These are phyloP conservation scores for Perkinsus chesapeaki DNA, from an alignment of 169 alveolate species.

Conservation along the genomic window DNA sequence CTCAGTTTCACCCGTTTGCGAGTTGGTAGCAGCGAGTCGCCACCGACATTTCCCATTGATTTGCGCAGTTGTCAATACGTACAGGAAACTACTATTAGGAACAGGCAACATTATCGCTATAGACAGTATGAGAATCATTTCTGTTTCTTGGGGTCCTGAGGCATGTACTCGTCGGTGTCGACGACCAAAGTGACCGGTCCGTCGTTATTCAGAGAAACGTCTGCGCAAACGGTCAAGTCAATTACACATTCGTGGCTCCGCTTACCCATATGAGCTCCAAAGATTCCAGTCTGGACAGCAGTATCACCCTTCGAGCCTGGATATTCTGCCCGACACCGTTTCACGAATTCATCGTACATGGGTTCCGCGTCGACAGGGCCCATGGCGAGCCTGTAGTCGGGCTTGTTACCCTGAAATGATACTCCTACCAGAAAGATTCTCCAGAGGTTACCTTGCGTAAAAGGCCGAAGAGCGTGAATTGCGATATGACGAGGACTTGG, in stretches of 20 bases:
- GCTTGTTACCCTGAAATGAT: slow-evolving; percentile 77
- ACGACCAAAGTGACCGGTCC: slow-evolving; percentile 79
- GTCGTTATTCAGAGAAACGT: slow-evolving; percentile 64
- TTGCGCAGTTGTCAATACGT: too few relatives aligned
- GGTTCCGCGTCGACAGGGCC: slow-evolving; percentile 68
- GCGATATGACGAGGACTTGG: slow-evolving; percentile 66
- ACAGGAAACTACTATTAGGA: too few relatives aligned
- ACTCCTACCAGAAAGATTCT: too few relatives aligned
- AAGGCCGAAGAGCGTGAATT: slow-evolving; percentile 72
- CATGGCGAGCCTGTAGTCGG: slow-evolving; percentile 83
- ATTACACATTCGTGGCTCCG: background rate
- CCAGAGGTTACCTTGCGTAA: slow-evolving; percentile 41
- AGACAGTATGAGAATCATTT: background rate
- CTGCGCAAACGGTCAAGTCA: background rate
- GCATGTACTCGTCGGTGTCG: slow-evolving; percentile 18
- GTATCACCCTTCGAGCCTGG: background rate
- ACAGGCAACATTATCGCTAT: background rate
- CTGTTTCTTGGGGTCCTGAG: background rate
- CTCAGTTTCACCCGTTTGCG: too few relatives aligned
- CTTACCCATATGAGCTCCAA: slow-evolving; percentile 68
- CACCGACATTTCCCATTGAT: too few relatives aligned
- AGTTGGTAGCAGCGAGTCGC: too few relatives aligned
- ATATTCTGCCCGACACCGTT: slow-evolving; percentile 35
- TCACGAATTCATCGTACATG: slow-evolving; percentile 61
- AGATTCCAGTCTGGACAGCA: slow-evolving; percentile 18